Evolutionary conservation across 1,284 basidiomycete genomes (phyloP).

Genomic region (Rhodotorula sp.): DNA sequence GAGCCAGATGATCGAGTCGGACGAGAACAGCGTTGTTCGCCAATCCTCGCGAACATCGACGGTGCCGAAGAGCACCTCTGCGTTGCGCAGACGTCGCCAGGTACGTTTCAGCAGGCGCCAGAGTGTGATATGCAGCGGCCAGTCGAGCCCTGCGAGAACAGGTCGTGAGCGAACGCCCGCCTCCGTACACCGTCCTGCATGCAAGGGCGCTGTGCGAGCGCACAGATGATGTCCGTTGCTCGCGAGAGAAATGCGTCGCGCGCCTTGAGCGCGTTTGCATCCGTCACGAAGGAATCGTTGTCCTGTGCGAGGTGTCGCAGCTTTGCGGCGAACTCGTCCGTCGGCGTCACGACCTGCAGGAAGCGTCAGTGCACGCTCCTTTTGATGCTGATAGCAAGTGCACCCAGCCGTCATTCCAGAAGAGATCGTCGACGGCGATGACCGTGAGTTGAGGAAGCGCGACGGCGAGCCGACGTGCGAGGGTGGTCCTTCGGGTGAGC

Average conservation of each 20-base stretch:
- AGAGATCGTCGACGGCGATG: neutral
- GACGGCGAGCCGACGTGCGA: neutral
- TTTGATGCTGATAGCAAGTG: neutral
- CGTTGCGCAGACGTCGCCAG: neutral
- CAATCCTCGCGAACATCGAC: neutral
- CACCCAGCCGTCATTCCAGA: slow-evolving; percentile 1
- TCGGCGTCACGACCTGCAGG: neutral
- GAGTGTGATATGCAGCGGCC: neutral
- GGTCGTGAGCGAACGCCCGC: too few relatives aligned
- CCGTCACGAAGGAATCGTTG: neutral
- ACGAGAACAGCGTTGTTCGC: neutral
- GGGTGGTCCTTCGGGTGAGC: neutral
- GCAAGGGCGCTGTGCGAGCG: neutral
- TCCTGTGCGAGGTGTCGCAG: neutral
- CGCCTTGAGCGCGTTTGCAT: neutral
- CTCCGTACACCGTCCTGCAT: too few relatives aligned
- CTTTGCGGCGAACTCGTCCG: neutral
- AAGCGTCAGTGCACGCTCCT: neutral
- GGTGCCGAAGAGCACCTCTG: neutral
- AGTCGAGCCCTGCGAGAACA: neutral
- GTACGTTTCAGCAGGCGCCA: neutral
- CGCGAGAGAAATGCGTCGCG: neutral
- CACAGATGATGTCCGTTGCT: neutral
- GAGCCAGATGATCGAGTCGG: neutral
- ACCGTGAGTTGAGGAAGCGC: neutral